Conservation (phyloP, 805 yeast genomes). For the Candida alai region DNA sequence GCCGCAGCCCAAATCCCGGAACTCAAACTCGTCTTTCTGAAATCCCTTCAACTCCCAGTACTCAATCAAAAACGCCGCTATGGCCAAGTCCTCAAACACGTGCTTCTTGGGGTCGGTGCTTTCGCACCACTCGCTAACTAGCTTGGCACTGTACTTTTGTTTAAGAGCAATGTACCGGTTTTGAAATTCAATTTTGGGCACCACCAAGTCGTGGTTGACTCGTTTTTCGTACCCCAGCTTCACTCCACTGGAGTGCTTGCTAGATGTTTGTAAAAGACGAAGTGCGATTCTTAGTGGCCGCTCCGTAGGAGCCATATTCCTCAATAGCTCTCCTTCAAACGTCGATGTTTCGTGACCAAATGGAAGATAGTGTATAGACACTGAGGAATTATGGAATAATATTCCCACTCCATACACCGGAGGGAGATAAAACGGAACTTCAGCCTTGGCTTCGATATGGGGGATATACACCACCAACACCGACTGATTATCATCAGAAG, state of each 20-base stretch:
- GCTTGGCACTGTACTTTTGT: conserved; percentile 69
- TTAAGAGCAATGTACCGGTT: conserved; percentile 75
- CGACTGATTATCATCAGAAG: conserved; percentile 28
- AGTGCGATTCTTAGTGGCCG: conserved; percentile 80
- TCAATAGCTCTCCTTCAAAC: conserved; percentile 17
- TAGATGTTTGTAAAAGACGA: conserved; percentile 72
- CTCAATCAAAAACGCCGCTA: conserved; percentile 90
- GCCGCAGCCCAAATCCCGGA: conserved; percentile 92
- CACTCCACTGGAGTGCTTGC: conserved; percentile 80
- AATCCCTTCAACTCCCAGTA: conserved; percentile 59
- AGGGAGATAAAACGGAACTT: conserved; percentile 88
- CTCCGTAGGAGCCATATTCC: conserved; percentile 41
- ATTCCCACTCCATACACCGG: conserved; percentile 77
- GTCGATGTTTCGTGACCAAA: conserved; percentile 27
- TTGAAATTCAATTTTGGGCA: conserved; percentile 78
- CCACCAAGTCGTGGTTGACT: conserved; percentile 84
- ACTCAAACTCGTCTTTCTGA: conserved; percentile 52
- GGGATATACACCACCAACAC: conserved; percentile 73
- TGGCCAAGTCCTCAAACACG: conserved; percentile 93
- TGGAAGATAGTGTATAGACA: conserved; percentile 77
- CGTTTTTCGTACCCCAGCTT: conserved; percentile 82
- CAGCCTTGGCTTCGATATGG: conserved; percentile 55
- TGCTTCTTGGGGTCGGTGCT: conserved; percentile 93
- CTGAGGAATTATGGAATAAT: conserved; percentile 39
- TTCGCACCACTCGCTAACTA: conserved; percentile 88